Conservation (phyloP, 306 rosid genomes). For the Hippophae tibetana region DNA sequence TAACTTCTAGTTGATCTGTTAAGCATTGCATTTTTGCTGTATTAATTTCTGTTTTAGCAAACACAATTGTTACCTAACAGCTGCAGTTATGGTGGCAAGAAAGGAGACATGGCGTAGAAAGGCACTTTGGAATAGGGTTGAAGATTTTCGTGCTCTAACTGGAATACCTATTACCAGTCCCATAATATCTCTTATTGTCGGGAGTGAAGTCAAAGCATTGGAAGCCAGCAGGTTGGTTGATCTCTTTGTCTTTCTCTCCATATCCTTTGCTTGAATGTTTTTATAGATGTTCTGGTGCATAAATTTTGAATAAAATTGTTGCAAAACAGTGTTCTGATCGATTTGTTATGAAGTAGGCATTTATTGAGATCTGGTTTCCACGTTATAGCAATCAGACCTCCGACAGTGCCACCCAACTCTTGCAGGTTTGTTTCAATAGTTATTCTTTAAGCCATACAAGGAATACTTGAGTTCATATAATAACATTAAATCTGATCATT, state of each 20-base stretch:
- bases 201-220: constrained; percentile 76
- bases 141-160: constrained; percentile 64
- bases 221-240: constrained; percentile 62
- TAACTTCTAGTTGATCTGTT: neutral
- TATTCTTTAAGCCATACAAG: neutral
- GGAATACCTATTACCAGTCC: constrained; percentile 82
- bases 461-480: constrained; percentile 1
- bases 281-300: neutral
- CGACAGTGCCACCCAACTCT: constrained; percentile 89
- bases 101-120: constrained; percentile 77
- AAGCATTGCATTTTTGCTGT: constrained; percentile 1
- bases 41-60: constrained; percentile 1
- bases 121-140: constrained; percentile 65
- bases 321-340: constrained; percentile 11
- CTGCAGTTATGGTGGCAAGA: constrained; percentile 71
- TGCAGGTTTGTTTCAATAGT: constrained; percentile 58
- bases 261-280: neutral
- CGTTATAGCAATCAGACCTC: constrained; percentile 91
- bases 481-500: constrained; percentile 1
- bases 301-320: neutral
- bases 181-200: constrained; percentile 79
- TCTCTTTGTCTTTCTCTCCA: constrained; percentile 7
- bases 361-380: constrained; percentile 86
- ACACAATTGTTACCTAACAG: constrained; percentile 36
- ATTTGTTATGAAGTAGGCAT: constrained; percentile 38